These are phyloP conservation scores for Warburgia ugandensis DNA, from an alignment of 164 flowering plant genomes.

Conservation along the genomic window DNA sequence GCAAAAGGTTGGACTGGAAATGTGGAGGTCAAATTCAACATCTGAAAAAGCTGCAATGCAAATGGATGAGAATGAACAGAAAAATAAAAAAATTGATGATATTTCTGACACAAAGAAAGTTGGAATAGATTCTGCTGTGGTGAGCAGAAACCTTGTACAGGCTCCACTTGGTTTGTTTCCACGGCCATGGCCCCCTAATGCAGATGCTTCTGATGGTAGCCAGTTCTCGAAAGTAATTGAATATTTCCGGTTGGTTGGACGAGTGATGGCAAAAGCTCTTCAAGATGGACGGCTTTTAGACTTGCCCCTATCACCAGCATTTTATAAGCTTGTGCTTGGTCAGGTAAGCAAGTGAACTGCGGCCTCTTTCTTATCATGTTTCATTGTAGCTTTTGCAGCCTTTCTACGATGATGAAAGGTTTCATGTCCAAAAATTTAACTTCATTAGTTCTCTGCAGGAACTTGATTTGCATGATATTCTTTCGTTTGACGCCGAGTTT, in stretches of 20 bases:
- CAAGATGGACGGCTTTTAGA: constrained; percentile 98
- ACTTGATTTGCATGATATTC: constrained; percentile 90
- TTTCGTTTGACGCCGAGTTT: constrained; percentile 71
- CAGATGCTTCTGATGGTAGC: constrained; percentile 69
- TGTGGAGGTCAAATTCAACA: constrained; percentile 78
- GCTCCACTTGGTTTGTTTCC: constrained; percentile 96
- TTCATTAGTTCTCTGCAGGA: constrained; percentile 46
- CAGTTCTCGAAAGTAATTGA: constrained; percentile 58
- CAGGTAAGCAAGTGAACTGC: constrained; percentile 56
- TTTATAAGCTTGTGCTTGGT: constrained; percentile 86
- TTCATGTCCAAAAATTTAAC: too few species aligned
- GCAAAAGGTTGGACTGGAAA: constrained; percentile 61
- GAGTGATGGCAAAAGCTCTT: constrained; percentile 96
- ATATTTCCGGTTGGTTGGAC: constrained; percentile 78
- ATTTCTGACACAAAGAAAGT: constrained; percentile 18
- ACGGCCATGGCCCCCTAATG: constrained; percentile 78
- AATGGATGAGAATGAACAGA: constrained; percentile 42
- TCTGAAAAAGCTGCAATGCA: constrained; percentile 47
- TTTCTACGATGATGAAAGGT: too few species aligned
- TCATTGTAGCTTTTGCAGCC: too few species aligned
- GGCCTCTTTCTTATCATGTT: too few species aligned
- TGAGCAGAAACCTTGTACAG: constrained; percentile 39
- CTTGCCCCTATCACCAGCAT: constrained; percentile 76
- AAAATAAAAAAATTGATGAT: constrained; percentile 23
- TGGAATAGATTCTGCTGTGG: constrained; percentile 17